These are phyloP conservation scores for Penicillium antarcticum DNA, from an alignment of 495 filamentous ascomycete species.

Conservation along the genomic window DNA sequence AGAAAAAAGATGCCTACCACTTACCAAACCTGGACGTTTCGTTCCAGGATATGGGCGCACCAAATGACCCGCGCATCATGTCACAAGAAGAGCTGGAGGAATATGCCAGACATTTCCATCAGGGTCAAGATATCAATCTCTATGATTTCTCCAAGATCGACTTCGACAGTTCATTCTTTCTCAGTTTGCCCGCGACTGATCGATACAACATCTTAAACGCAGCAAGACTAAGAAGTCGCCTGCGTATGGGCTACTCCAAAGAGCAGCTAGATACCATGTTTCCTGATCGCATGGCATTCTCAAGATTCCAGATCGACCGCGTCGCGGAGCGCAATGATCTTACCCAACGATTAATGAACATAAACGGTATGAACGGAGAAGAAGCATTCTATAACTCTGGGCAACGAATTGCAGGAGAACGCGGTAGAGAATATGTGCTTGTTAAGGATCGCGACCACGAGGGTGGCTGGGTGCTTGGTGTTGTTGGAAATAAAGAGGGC, in stretches of 20 bases:
- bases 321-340: conserved; percentile 88
- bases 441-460: conserved; percentile 93
- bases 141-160: conserved; percentile 99
- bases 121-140: conserved; percentile 93
- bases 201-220: conserved; percentile 97
- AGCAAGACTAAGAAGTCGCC: conserved; percentile 75
- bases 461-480: conserved; percentile 95
- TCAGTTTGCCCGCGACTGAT: conserved; percentile 82
- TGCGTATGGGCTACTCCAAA: conserved; percentile 94
- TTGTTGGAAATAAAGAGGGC: conserved; percentile 81
- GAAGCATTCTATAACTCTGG: conserved; percentile 63
- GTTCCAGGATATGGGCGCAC: conserved; percentile 79
- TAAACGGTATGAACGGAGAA: conserved; percentile 81
- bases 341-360: conserved; percentile 93
- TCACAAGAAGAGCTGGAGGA: conserved; percentile 86
- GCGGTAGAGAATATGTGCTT: conserved; percentile 87
- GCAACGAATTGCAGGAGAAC: conserved; percentile 81
- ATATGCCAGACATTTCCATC: conserved; percentile 87
- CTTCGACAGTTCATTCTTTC: conserved; percentile 90
- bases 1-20: conserved; percentile 91
- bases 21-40: conserved; percentile 76
- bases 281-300: conserved; percentile 96
- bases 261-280: conserved; percentile 96
- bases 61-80: conserved; percentile 93
- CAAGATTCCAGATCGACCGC: conserved; percentile 90